Base-by-base conservation (phyloP, 169 alveolate genomes). In the Eimeria sp. region DNA sequence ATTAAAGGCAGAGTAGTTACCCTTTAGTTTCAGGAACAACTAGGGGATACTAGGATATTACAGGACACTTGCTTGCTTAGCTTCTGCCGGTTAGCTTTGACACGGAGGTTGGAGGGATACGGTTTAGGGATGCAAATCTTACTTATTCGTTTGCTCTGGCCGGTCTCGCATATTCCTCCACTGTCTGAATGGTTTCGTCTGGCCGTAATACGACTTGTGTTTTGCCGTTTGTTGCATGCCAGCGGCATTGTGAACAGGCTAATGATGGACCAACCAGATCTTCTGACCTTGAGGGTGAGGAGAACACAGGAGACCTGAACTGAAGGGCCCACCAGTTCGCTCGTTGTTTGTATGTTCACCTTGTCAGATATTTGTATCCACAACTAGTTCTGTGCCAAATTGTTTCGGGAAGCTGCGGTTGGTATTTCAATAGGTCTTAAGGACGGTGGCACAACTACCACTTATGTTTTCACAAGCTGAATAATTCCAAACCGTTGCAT, bases 231-330 rank as follows among this genome's bases (percentile, higher is more conserved):
- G 33, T 74, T 3, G 58, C 83, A 37, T 37, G 37, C 54, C 56
- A 74, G 83, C 43, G 54, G 18, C 33, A 74, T 37, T 37, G 83
- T 74, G 83, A 9, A 18, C 56, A 74, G 58, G 83, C 56, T 74
- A 33, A 56, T 74, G 58, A 33, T 58, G 89, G 46, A 10, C 90
- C 10, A 23, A 14, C 68, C 30, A 60, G n/a, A 37, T 60, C 49
- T 62, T n/a, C 91, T 60, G 78, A 85, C 37, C 1, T 6, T 74
- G 40, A 74, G 58, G 56, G 33, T 18, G 83, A 74, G 83, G 83
- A 74, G 16, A 9, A 74, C 83, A 18, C 83, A 71, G 83, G 83
- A 74, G 83, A 74, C 83, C 83, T 74, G 83, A 74, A 40, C 83
- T 74, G 83, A 74, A 23, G 13, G 20, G 95, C 46, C 49, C 33